Evolutionary conservation across 805 yeast genomes (phyloP).

Genomic region (Blastobotrys americana): DNA sequence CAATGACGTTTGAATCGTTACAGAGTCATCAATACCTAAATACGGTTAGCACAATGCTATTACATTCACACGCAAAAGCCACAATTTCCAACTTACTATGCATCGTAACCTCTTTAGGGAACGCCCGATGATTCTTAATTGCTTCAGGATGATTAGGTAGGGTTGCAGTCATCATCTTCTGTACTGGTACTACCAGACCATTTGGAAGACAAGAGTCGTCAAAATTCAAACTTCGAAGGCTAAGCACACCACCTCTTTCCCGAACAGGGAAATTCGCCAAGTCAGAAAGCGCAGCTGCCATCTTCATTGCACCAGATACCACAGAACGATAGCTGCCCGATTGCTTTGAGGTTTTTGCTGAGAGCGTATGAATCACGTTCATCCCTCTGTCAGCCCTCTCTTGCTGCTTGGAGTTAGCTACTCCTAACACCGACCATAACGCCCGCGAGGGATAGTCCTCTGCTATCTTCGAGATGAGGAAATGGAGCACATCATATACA

Average conservation of each 20-base stretch:
- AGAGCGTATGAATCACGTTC: conserved; percentile 31
- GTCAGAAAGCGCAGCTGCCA: conserved; percentile 15
- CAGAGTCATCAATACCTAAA: conserved; percentile 61
- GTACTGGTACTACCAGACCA: conserved; percentile 65
- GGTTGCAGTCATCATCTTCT: conserved; percentile 58
- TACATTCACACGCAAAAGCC: too few species aligned
- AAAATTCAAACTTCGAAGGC: conserved; percentile 29
- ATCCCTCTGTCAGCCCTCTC: conserved; percentile 43
- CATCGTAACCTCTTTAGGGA: conserved; percentile 27
- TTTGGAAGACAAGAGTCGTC: conserved; percentile 38
- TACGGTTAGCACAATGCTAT: too few species aligned
- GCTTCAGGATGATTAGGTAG: conserved; percentile 47
- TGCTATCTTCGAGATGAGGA: conserved; percentile 52
- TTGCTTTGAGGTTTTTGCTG: conserved; percentile 24
- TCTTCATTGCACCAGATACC: conserved; percentile 13
- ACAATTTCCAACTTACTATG: too few species aligned
- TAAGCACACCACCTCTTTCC: neutral
- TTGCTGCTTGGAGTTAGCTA: conserved; percentile 49
- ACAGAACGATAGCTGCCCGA: conserved; percentile 7
- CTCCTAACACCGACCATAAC: conserved; percentile 76
- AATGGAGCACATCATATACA: conserved; percentile 48
- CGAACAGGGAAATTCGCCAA: conserved; percentile 12
- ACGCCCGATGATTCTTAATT: conserved; percentile 39
- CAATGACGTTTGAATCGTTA: conserved; percentile 67
- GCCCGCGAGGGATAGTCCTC: conserved; percentile 70